phyloP scores from a whole-genome alignment of 2,329 filamentous ascomycete genomes.

The Aspergillus sergii region DNA sequence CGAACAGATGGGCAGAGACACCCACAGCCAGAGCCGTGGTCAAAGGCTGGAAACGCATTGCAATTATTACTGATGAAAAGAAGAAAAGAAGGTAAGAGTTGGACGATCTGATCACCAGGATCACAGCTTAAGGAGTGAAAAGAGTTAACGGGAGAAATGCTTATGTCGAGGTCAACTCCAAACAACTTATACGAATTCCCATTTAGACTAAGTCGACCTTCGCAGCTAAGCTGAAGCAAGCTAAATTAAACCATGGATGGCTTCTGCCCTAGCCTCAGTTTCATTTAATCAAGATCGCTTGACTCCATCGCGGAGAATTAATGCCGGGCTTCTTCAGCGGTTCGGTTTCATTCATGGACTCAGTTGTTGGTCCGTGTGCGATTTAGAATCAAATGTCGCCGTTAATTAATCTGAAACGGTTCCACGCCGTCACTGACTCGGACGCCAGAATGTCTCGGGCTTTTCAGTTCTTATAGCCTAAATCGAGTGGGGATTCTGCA shows the following conservation, averaged over 20 bases:
- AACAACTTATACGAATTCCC: background rate
- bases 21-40: slow-evolving; percentile 6
- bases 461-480: background rate
- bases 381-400: background rate
- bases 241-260: background rate
- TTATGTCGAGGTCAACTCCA: background rate
- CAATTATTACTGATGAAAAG: background rate
- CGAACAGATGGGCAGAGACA: slow-evolving; percentile 2
- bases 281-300: background rate
- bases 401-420: background rate
- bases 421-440: background rate
- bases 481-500: background rate
- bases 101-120: background rate
- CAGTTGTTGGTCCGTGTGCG: background rate
- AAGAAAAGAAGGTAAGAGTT: background rate
- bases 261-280: background rate
- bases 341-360: background rate
- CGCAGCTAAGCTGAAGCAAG: background rate
- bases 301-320: background rate
- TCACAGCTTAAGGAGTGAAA: background rate
- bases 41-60: background rate
- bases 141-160: background rate
- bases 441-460: background rate
- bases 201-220: background rate
- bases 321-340: background rate